Base-by-base conservation (phyloP, 2,329 filamentous ascomycete genomes). In the Niveomyces coronatus region DNA sequence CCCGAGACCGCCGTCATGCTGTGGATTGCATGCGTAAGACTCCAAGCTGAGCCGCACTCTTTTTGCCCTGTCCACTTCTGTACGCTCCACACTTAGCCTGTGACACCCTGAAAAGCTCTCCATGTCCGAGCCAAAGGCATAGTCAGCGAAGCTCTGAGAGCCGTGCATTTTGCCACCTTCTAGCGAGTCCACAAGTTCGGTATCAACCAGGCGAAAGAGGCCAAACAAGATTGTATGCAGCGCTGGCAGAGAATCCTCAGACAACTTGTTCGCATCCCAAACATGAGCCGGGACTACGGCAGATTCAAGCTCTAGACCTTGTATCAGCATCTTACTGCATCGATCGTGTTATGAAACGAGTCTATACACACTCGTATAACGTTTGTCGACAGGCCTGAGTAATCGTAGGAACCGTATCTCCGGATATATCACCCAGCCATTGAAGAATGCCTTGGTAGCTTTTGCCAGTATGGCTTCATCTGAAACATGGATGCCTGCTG, bases 371-470 rank as follows among this genome's bases (percentile, higher is more conserved):
- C 39, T 41, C 5, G 33, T 16, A n/a, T 41, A 41, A 15, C 22
- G 16, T 3, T 14, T 20, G 14, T 41, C 33, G 7, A 13, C 10
- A 1, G 9, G 23, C 11, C 15, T 26, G 4, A 32, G 1, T 2
- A 41, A 24, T 0, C 42, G 40, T 8, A 47, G n/a, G 1, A 32
- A 41, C 28, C 45, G 23, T 8, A 49, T 43, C 34, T 58, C 56
- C 0, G 48, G 51, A 0, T 42, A 45, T 27, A 58, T 46, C 1
- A 58, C 55, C 1, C 45, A 33, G 0, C 55, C 55, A 4, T 52
- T 54, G 33, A 57, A 58, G 19, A 53, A 58, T 0, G 48, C 53
- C 10, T 45, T 52, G 2, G 53, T 36, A 9, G 58, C 56, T 2
- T 44, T 46, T 1, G 55, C 49, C 17, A 58, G 40, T 5, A 58